These are phyloP conservation scores for Starmera pachycereana DNA, from an alignment of 805 yeast species.

Conservation along the genomic window DNA sequence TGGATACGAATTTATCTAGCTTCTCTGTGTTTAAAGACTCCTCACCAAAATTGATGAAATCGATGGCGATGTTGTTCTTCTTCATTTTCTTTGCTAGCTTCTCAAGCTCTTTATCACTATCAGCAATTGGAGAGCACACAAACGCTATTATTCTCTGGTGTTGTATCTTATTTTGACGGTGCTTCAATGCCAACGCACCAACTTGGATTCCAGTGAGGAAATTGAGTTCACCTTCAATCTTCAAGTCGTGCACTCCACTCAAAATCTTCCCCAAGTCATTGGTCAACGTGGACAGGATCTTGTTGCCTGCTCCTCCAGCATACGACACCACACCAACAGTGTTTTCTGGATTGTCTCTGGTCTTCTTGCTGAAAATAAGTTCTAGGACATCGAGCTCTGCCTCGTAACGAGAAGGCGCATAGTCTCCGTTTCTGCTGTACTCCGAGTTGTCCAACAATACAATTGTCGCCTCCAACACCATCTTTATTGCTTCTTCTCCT, in stretches of 20 bases:
- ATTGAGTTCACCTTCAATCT: constrained; percentile 58
- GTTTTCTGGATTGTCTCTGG: constrained; percentile 84
- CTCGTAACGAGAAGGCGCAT: constrained; percentile 74
- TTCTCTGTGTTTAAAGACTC: constrained; percentile 65
- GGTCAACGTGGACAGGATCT: constrained; percentile 82
- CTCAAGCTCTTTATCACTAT: constrained; percentile 60
- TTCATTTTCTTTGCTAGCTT: constrained; percentile 86
- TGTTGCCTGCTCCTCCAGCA: constrained; percentile 74
- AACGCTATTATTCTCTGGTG: constrained; percentile 84
- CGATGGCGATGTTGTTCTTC: constrained; percentile 86
- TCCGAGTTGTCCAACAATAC: constrained; percentile 93
- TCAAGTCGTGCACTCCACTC: constrained; percentile 72
- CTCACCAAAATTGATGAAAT: constrained; percentile 88
- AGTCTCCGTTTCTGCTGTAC: constrained; percentile 93
- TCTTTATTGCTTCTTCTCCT: constrained; percentile 20
- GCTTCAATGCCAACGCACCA: constrained; percentile 87
- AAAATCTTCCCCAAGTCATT: constrained; percentile 78
- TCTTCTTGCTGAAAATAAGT: constrained; percentile 74
- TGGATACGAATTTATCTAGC: constrained; percentile 66
- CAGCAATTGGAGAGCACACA: constrained; percentile 78
- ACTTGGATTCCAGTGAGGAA: constrained; percentile 83
- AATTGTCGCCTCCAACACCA: constrained; percentile 96
- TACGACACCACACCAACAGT: constrained; percentile 83
- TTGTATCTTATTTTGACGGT: constrained; percentile 90
- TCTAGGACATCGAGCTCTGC: constrained; percentile 91